Base-by-base conservation (phyloP, 164 flowering plant species). In the Malania oleifera region DNA sequence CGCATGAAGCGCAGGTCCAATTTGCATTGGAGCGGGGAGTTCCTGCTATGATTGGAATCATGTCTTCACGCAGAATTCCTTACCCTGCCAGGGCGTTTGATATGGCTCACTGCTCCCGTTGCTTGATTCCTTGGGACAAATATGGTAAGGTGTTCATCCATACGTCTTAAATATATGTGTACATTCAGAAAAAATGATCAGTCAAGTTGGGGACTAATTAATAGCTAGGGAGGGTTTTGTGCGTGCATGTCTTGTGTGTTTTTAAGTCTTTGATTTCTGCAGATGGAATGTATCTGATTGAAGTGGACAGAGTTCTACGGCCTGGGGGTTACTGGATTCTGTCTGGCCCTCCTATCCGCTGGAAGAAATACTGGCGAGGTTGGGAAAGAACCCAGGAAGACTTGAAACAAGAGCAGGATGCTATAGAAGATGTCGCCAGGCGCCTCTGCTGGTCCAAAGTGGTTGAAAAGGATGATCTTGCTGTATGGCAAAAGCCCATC, bases 261-360 rank as follows among this genome's bases (percentile, higher is more conserved):
- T n/a, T n/a, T n/a, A n/a, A n/a, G 3, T 19, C 9, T 6, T 19
- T 38, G 13, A 20, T 37, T 64, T 7, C 14, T 31, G 46, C 80
- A 93, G 99, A 82, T 75, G 99, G 96, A 13, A 11, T 88, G 59
- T 90, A 85, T 65, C 72, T 95, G 44, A 80, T 73, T 52, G 99
- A 95, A 77, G 93, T 95, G 51, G 97, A 95, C 70, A 75, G 99
- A 70, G 78, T 95, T 59, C 67, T 91, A 14, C 76, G 97, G 62
- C 99, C 99, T 23, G 99, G 99, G 54, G 99, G 95, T n/a, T 93
- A 93, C 46, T 93, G 97, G 99, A 77, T 90, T 75, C 89, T 93
- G 18, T 93, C 97, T 29, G 99, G 97, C 15, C 99, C 99, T 18
- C 99, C 99, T 0, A 82, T 95, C 49, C 69, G 46, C 50, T 95